These are phyloP conservation scores for Candida tallmaniae DNA, from an alignment of 805 yeast genomes.

Conservation along the genomic window DNA sequence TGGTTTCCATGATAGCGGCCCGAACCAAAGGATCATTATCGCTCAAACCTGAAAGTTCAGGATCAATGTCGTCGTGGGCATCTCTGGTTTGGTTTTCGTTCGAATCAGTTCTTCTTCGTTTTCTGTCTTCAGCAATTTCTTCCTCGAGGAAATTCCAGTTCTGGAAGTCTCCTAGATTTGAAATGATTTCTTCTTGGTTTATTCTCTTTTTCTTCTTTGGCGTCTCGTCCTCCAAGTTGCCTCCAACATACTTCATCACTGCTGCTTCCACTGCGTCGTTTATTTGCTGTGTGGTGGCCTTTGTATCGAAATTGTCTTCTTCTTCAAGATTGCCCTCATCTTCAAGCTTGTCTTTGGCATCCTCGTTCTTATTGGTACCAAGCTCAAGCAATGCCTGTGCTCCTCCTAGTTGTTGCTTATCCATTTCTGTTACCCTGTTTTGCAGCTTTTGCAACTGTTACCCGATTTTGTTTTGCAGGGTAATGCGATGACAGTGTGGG, in stretches of 20 bases:
- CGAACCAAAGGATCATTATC: constrained; percentile 65
- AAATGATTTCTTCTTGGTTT: constrained; percentile 36
- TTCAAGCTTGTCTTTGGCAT: constrained; percentile 1
- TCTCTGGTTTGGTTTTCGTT: not conserved
- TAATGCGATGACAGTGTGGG: constrained; percentile 1
- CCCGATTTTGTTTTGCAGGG: constrained; percentile 6
- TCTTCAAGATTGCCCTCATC: constrained; percentile 5
- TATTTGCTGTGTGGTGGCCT: constrained; percentile 34
- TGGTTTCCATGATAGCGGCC: constrained; percentile 66
- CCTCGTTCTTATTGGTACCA: constrained; percentile 27
- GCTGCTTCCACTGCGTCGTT: constrained; percentile 71
- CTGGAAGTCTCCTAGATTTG: constrained; percentile 45
- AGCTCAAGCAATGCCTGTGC: constrained; percentile 42
- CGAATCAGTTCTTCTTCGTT: constrained; percentile 10
- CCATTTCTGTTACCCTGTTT: no score
- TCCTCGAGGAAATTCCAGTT: constrained; percentile 53
- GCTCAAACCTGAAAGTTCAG: constrained; percentile 34
- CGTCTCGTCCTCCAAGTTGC: constrained; percentile 40
- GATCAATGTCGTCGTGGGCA: constrained; percentile 25
- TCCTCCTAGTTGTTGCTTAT: constrained; percentile 40
- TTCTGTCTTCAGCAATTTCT: constrained; percentile 10
- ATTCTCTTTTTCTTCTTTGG: constrained; percentile 16
- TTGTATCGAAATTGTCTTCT: constrained; percentile 14
- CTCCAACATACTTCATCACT: constrained; percentile 68
- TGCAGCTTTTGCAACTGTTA: constrained; percentile 6